These are phyloP conservation scores for Kwoniella dendrophila DNA, from an alignment of 768 basidiomycete genomes.

Conservation along the genomic window DNA sequence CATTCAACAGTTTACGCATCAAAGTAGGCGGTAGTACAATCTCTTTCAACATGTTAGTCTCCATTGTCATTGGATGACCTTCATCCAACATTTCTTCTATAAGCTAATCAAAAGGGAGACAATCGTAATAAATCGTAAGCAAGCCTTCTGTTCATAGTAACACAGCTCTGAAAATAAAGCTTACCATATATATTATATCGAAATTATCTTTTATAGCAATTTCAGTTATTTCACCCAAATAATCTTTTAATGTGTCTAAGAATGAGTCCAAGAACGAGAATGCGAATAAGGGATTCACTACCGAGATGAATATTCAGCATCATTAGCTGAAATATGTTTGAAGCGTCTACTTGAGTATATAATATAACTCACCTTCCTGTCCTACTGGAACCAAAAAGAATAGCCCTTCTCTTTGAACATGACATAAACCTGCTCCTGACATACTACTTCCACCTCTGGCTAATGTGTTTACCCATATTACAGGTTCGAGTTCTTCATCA, in stretches of 20 bases:
- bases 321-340: not conserved
- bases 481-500: conserved; percentile 45
- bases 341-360: not conserved
- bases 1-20: conserved; percentile 68
- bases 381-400: conserved; percentile 78
- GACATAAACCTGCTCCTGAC: conserved; percentile 68
- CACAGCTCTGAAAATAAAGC: too few species aligned
- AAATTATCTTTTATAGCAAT: conserved; percentile 84
- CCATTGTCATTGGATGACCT: conserved; percentile 87
- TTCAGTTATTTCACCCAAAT: conserved; percentile 81
- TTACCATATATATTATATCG: conserved; percentile 89
- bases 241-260: conserved; percentile 77
- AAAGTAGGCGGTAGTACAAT: conserved; percentile 91
- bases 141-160: too few species aligned
- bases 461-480: conserved; percentile 50
- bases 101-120: conserved; percentile 61
- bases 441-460: conserved; percentile 35
- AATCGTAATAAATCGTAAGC: too few species aligned
- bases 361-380: conserved; percentile 71
- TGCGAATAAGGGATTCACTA: conserved; percentile 86
- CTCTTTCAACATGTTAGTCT: conserved; percentile 83
- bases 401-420: conserved; percentile 74
- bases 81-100: conserved; percentile 94
- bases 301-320: not conserved
- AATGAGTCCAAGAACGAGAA: conserved; percentile 88